phyloP scores from a whole-genome alignment of 2,329 filamentous ascomycete species.

The Phyllosticta paracitricarpa region DNA sequence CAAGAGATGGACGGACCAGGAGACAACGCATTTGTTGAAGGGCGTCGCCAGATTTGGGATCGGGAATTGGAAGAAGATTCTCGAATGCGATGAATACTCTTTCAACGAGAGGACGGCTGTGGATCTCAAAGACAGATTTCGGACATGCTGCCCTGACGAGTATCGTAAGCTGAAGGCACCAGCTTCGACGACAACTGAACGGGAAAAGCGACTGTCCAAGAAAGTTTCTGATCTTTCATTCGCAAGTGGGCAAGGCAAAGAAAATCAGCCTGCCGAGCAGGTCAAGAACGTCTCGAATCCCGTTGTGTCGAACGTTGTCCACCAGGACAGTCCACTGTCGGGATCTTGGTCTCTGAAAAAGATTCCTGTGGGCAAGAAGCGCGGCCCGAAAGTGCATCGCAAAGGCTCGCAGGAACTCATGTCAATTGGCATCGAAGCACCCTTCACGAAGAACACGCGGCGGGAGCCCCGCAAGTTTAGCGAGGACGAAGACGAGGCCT shows the following conservation, averaged over 20 bases:
- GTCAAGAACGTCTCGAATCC: background rate
- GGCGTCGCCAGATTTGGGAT: slow-evolving; percentile 53
- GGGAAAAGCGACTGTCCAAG: background rate
- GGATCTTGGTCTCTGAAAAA: background rate
- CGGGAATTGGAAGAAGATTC: slow-evolving; percentile 55
- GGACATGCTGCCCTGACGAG: slow-evolving; percentile 44
- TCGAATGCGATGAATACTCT: slow-evolving; percentile 45
- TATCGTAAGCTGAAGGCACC: slow-evolving; percentile 24
- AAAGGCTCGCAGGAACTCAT: slow-evolving; percentile 24
- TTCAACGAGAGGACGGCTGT: slow-evolving; percentile 51
- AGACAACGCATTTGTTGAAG: slow-evolving; percentile 47
- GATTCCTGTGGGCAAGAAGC: slow-evolving; percentile 3
- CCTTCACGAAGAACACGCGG: slow-evolving; percentile 40
- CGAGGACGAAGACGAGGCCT: slow-evolving; percentile 45
- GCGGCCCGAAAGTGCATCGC: slow-evolving; percentile 12
- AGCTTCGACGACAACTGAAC: background rate
- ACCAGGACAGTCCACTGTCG: background rate
- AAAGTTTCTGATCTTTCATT: background rate
- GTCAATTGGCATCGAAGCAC: slow-evolving; percentile 39
- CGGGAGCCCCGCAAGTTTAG: slow-evolving; percentile 48
- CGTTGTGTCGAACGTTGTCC: background rate
- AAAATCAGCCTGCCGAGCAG: background rate
- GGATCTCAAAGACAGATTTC: slow-evolving; percentile 53
- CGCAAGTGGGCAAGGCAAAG: background rate
- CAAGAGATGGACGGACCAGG: slow-evolving; percentile 54